Evolutionary conservation across 2,329 filamentous ascomycete species (phyloP), one percentile per base, ranked within the genome.

Genomic region (Ophiognomonia clavigignenti-juglandacearum): DNA sequence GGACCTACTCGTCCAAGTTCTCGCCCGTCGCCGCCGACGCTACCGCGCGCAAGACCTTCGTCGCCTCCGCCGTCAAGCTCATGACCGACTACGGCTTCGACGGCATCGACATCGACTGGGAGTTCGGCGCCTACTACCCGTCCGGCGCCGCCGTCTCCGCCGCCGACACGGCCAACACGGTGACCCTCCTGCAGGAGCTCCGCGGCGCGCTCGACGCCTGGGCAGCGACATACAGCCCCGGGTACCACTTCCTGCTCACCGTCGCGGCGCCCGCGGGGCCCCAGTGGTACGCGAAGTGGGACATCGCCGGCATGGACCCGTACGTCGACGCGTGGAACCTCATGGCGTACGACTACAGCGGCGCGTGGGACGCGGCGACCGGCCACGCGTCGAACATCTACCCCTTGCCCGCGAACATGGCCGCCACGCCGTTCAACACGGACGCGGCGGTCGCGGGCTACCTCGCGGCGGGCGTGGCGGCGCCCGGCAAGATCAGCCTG

Each of bases 1-100:
- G 84, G 82, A 86, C 81, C 0, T 88, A 86, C 62, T 87, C 84
- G 4, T 66, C 76, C 44, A 85, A 86, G 56, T 88, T 92, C 60
- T 72, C 80, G 1, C 68, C 69, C 6, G 77, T 83, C 0, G 80
- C 80, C 0, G 80, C 79, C 16, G 84, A 83, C 0, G 71, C 74
- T 1, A 68, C 71, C 6, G 80, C 83, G 7, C 77, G 88, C 11
- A 67, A 70, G 50, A 74, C 54, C 2, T 95, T 95, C 61, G 88
- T 86, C 1, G 63, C 73, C 13, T 81, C 77, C 18, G 83, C 87
- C 7, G 82, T 90, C 4, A 70, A 77, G 47, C 64, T 93, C 36
- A 72, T 95, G 31, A 78, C 82, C 47, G 82, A 95, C 64, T 80
- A 73, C 73, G 77, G 75, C 2, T 72, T 80, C 43, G 76, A 80